Base-by-base conservation (phyloP, 2,329 filamentous ascomycete genomes). In the Talaromyces verruculosus region DNA sequence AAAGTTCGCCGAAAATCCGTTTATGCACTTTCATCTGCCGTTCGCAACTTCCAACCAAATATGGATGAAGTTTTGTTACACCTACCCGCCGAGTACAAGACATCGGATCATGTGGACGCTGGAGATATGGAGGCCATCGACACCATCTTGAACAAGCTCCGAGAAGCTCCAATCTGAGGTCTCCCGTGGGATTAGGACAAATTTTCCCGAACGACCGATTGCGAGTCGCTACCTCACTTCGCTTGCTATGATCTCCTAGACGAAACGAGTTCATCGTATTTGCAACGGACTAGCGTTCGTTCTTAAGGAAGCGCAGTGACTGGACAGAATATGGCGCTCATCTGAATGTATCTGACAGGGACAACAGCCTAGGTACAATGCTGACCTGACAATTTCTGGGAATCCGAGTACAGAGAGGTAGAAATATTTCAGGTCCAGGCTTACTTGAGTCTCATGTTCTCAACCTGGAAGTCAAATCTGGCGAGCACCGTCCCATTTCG, bases 81-180 rank as follows among this genome's bases (percentile, higher is more conserved):
- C 28, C 82, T 93, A 68, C 86, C 88, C 22, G 86, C 86, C 72
- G 78, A 81, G 58, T 86, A 87, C 60, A 85, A 87, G 74, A 77
- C 77, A 1, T 78, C 79, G 5, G 82, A 84, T 35, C 88, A 87
- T 71, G 80, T 94, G n/a, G 91, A 97, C 74, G 92, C 94, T 0
- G 82, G 80, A 22, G 88, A 97, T 77, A 98, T 98, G 95, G 91
- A 93, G 63, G 88, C 87, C 7, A 88, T 97, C 47, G 92, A 97
- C 77, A 81, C 78, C 35, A 80, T 96, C 59, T 92, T 96, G 76
- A 82, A 86, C 61, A 85, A 82, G 39, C 79, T 97, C 67, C 87
- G 85, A 72, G 83, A 87, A 59, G 74, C 75, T 63, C 68, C 71
- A 17, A 68, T 73, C 13, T 68, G 61, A 58, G 33, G 5, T 61